Conservation (phyloP, 1,139 yeast genomes). For the Candida sp. region DNA sequence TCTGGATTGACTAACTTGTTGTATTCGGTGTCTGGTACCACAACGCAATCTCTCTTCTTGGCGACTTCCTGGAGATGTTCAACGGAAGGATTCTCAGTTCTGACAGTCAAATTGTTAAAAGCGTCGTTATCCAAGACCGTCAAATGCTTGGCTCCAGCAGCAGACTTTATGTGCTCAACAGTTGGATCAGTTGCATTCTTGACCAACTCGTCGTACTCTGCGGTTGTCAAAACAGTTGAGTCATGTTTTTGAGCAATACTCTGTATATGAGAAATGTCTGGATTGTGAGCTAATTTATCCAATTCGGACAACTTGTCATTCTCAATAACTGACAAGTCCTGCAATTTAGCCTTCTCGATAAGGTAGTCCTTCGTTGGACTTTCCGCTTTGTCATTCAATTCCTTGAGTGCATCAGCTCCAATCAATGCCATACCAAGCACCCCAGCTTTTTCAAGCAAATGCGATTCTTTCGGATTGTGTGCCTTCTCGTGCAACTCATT, state of each 20-base stretch:
- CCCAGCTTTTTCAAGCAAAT: constrained; percentile 5
- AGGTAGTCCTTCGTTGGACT: constrained; percentile 20
- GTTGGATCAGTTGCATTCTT: constrained; percentile 21
- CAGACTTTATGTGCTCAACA: constrained; percentile 15
- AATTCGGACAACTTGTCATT: constrained; percentile 15
- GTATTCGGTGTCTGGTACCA: constrained; percentile 22
- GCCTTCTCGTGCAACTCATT: constrained; percentile 18
- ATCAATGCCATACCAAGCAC: constrained; percentile 1
- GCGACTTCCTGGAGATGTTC: constrained; percentile 27
- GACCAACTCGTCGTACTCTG: constrained; percentile 15
- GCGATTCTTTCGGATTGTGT: constrained; percentile 17
- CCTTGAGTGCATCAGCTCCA: constrained; percentile 7
- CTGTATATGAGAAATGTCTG: constrained; percentile 20
- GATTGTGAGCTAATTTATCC: constrained; percentile 18
- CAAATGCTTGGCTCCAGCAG: constrained; percentile 19
- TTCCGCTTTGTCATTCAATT: constrained; percentile 14
- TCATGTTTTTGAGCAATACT: constrained; percentile 17
- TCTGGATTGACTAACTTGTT: constrained; percentile 12
- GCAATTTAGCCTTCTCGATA: constrained; percentile 16
- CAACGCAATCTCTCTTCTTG: constrained; percentile 21
- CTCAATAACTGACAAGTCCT: constrained; percentile 4
- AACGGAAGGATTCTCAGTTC: constrained; percentile 26
- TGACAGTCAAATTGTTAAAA: constrained; percentile 9
- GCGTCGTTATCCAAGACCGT: constrained; percentile 10
- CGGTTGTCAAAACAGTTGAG: constrained; percentile 9